phyloP scores from a whole-genome alignment of 208 protist genomes.

The Polymyxa betae region DNA sequence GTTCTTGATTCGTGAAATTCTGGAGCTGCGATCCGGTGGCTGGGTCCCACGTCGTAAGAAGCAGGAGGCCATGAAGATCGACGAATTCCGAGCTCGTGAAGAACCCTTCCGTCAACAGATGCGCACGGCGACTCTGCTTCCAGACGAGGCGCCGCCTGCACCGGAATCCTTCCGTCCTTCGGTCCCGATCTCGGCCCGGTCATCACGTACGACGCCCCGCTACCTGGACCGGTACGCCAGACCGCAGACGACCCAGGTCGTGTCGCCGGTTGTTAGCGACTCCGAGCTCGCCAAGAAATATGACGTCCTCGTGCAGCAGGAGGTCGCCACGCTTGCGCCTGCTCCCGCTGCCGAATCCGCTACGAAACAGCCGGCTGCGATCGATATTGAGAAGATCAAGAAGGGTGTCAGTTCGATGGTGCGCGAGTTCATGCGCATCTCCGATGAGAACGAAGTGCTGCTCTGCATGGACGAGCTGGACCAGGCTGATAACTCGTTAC shows the following conservation, averaged over 20 bases:
- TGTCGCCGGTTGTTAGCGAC: neutral
- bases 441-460: neutral
- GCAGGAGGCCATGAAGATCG: conserved; percentile 48
- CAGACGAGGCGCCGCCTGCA: neutral
- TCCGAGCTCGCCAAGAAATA: conserved; percentile 2
- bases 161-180: neutral
- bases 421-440: conserved; percentile 29
- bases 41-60: conserved; percentile 44
- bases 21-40: conserved; percentile 28
- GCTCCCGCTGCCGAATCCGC: neutral
- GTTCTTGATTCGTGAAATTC: conserved; percentile 27
- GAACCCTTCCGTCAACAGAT: neutral
- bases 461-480: conserved; percentile 15
- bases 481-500: conserved; percentile 26
- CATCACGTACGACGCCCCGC: too few relatives aligned
- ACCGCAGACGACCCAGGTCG: neutral
- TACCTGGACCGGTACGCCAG: conserved; percentile 12
- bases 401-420: conserved; percentile 1
- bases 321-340: neutral
- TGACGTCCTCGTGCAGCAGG: neutral
- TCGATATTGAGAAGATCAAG: neutral
- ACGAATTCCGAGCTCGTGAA: conserved; percentile 20
- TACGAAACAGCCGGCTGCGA: neutral
- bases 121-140: neutral
- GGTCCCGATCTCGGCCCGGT: neutral